Evolutionary conservation across 192 early-diverging fungal species (phyloP), one percentile per base, ranked within the genome.

Genomic region (Entomortierella lignicola): DNA sequence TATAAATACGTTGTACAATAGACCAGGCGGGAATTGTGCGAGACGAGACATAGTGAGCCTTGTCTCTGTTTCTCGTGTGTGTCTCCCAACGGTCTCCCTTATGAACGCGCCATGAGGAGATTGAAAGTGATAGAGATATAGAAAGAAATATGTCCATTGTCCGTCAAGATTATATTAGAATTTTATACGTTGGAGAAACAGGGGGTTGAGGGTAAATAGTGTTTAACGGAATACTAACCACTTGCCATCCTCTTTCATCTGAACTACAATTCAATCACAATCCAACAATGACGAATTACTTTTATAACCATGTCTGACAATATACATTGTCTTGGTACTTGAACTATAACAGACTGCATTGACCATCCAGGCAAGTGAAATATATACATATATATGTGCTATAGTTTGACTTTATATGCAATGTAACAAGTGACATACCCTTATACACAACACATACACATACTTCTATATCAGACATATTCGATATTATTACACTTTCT

Each of bases 291-390:
- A 47, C 43, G 29, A 32, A 41, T 59, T 25, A 48, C n/a, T n/a
- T n/a, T 47, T 39, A 29, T 25, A 52, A 53, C 27, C 15, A 12
- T 42, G 31, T 43, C 8, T 26, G 25, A 31, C 54, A 21, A 30
- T 30, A 50, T 21, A 26, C 32, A 54, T 54, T 64, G 10, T 55
- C 50, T 55, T n/a, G n/a, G n/a, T n/a, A n/a, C n/a, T n/a, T n/a
- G n/a, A n/a, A n/a, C n/a, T n/a, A n/a, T n/a, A n/a, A n/a, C n/a
- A 77, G 74, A 77, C 74, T 69, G 74, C 74, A 64, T 60, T 77
- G 61, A 77, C 74, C 41, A 77, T 77, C 61, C 74, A 77, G 74
- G 74, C 55, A 63, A 77, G 74, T 63, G 43, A 54, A 54, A 26
- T 17, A 58, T 2, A 27, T 4, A 31, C 39, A 23, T 2, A 12